These are phyloP conservation scores for Diversispora epigaea DNA, from an alignment of 192 early-diverging fungal genomes.

Conservation along the genomic window DNA sequence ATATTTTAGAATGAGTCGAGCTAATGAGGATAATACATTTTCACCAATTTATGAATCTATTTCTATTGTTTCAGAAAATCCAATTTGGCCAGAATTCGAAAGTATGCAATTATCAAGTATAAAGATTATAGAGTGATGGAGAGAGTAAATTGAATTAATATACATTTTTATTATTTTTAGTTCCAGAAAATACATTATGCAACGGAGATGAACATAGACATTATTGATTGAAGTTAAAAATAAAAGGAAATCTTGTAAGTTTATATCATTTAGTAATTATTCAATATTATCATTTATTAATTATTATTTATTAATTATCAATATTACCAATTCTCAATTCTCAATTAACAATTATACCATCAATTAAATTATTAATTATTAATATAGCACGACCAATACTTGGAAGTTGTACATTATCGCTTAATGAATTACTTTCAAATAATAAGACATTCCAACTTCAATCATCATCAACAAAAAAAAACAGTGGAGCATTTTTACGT, in stretches of 20 bases:
- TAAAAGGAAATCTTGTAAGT: conserved; percentile 37
- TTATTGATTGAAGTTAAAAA: conserved; percentile 37
- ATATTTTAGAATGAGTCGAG: conserved; percentile 41
- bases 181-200: conserved; percentile 31
- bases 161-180: background rate
- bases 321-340: background rate
- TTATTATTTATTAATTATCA: background rate
- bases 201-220: conserved; percentile 37
- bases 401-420: background rate
- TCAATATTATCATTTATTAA: background rate
- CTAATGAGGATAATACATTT: conserved; percentile 38
- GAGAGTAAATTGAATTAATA: background rate
- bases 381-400: too few species aligned
- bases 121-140: background rate
- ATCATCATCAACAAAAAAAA: background rate
- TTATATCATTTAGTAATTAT: background rate
- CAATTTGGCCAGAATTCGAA: conserved; percentile 34
- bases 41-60: conserved; percentile 40
- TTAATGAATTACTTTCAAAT: background rate
- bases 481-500: background rate
- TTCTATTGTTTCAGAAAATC: conserved; percentile 17
- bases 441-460: background rate
- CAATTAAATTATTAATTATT: background rate
- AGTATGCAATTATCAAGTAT: conserved; percentile 18
- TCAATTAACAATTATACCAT: background rate